Evolutionary conservation across 1,284 basidiomycete species (phyloP).

Genomic region (Phenoliferia sp.): DNA sequence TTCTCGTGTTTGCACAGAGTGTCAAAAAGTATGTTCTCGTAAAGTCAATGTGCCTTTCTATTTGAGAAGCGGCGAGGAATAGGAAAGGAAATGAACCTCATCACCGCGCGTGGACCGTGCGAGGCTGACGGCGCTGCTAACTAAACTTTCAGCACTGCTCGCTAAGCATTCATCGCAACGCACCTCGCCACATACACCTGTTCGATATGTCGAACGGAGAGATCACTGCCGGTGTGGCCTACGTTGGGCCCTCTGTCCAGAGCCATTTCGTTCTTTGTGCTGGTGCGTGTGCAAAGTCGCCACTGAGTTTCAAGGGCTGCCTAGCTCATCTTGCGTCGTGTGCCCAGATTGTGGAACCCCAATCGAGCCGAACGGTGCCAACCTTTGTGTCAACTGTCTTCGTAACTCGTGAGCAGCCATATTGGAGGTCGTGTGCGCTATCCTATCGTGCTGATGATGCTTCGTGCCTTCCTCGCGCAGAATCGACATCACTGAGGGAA

Average conservation of each 20-base stretch:
- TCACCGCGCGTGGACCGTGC: too few species aligned
- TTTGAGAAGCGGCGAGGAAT: too few species aligned
- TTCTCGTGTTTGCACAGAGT: too few species aligned
- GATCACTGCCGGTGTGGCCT: slow-evolving; percentile 26
- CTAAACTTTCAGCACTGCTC: too few species aligned
- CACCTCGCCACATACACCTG: too few species aligned
- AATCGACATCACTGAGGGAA: slow-evolving; percentile 95
- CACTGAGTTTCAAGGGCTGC: background rate
- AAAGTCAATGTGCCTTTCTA: too few species aligned
- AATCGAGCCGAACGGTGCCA: slow-evolving; percentile 92
- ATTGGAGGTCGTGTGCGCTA: slow-evolving; percentile 34
- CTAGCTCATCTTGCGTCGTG: background rate
- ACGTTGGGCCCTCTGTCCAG: slow-evolving; percentile 21
- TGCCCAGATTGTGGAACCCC: slow-evolving; percentile 61
- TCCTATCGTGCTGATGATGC: slow-evolving; percentile 19
- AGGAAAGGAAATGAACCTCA: too few species aligned
- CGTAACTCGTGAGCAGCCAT: slow-evolving; percentile 65
- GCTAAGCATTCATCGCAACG: too few species aligned
- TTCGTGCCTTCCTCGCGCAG: slow-evolving; percentile 43
- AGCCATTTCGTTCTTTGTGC: slow-evolving; percentile 30
- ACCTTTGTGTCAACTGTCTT: slow-evolving; percentile 87
- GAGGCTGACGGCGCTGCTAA: too few species aligned
- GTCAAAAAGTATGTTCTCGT: too few species aligned
- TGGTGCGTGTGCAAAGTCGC: slow-evolving; percentile 8
- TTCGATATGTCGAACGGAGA: background rate